Percentiles rank a stretch among this genome's conserved stretches.
These are phyloP conservation scores for Penicillium freii DNA, from an alignment of 2,329 filamentous ascomycete genomes.

Conservation along the genomic window DNA sequence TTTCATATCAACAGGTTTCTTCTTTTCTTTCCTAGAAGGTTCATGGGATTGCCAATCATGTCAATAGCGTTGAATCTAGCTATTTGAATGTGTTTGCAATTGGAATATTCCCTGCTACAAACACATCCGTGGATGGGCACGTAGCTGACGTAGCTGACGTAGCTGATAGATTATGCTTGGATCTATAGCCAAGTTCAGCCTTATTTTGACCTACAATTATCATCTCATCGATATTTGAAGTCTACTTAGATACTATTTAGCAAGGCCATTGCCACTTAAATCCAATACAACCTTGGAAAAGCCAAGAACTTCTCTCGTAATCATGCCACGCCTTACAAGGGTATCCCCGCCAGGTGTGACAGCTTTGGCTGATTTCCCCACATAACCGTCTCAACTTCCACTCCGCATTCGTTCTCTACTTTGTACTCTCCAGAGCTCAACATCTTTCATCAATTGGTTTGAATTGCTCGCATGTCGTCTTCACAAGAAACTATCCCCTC, in stretches of 20 bases:
- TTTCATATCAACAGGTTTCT: neutral
- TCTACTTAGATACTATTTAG: neutral
- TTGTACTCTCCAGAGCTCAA: neutral
- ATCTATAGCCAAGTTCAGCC: neutral
- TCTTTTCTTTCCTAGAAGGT: neutral
- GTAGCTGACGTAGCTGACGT: neutral
- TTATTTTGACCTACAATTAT: neutral
- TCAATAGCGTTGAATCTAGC: neutral
- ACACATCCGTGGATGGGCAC: neutral
- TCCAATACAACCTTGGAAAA: neutral
- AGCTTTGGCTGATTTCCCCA: conserved; percentile 7
- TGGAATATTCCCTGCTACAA: neutral
- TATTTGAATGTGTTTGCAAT: neutral
- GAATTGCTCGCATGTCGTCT: conserved; percentile 26
- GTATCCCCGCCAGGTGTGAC: neutral
- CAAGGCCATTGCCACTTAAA: neutral
- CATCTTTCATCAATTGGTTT: conserved; percentile 4
- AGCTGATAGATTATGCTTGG: neutral
- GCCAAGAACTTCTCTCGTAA: neutral
- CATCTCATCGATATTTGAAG: neutral
- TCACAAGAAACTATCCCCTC: conserved; percentile 18
- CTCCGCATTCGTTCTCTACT: neutral
- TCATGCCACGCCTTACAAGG: neutral
- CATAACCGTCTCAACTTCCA: conserved; percentile 13
- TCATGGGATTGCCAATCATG: neutral